Percentiles rank a stretch among this genome's conserved stretches.
These are phyloP conservation scores for Strigomonas galati DNA, from an alignment of 208 protist species.

Conservation along the genomic window DNA sequence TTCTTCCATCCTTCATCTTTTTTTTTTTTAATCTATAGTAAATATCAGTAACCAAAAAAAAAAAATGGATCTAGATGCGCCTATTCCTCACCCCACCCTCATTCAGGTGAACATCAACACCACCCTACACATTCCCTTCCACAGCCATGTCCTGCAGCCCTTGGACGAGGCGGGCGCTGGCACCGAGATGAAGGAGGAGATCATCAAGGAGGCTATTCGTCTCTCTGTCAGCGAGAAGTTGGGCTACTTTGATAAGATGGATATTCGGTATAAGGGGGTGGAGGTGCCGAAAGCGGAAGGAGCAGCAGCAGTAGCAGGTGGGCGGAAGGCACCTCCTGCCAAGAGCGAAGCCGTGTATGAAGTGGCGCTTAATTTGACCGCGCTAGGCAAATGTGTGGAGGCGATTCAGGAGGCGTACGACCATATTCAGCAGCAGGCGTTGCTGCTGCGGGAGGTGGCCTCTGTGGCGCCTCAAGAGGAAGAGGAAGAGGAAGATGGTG, in stretches of 20 bases:
- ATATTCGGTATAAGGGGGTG: slow-evolving; percentile 20
- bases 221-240: slow-evolving; percentile 67
- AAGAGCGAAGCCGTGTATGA: slow-evolving; percentile 19
- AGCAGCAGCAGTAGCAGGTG: not conserved
- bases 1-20: not conserved
- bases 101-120: no score
- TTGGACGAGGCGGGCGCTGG: not conserved
- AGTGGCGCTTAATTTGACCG: slow-evolving; percentile 29
- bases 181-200: slow-evolving; percentile 48
- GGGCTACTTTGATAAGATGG: slow-evolving; percentile 57
- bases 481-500: not conserved
- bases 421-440: slow-evolving; percentile 30
- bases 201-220: slow-evolving; percentile 58
- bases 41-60: no score
- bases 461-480: no score
- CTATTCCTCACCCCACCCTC: no score
- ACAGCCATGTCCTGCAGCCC: not conserved
- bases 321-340: not conserved
- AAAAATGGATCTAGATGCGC: no score
- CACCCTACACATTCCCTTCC: no score
- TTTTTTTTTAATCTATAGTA: slow-evolving; percentile 1
- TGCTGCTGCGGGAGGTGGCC: slow-evolving; percentile 36
- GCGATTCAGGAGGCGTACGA: slow-evolving; percentile 64
- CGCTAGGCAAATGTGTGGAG: slow-evolving; percentile 47
- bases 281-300: slow-evolving; percentile 1